Percentiles rank a stretch among this genome's conserved stretches.
Conservation (phyloP, 2,329 filamentous ascomycete genomes). For the Paecilomyces variotii region DNA sequence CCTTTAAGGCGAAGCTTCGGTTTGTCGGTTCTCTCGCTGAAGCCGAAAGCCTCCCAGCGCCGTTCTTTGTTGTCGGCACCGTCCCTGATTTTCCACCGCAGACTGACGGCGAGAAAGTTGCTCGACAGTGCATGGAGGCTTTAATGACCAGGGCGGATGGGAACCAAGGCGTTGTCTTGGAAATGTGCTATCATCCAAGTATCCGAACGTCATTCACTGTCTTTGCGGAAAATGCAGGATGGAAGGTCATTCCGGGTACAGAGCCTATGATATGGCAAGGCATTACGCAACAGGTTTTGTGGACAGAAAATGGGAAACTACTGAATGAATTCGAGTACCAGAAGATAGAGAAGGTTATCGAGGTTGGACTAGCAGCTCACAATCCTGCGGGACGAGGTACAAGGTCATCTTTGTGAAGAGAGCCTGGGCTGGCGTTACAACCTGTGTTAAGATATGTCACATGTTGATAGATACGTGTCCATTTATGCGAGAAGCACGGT, state of each 20-base stretch:
- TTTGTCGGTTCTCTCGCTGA: slow-evolving; percentile 6
- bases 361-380: not conserved
- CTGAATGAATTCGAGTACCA: not conserved
- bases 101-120: slow-evolving; percentile 8
- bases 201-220: slow-evolving; percentile 9
- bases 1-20: slow-evolving; percentile 6
- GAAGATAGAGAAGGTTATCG: not conserved
- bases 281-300: slow-evolving; percentile 15
- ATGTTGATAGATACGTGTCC: not conserved
- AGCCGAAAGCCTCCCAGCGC: slow-evolving; percentile 3
- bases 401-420: not conserved
- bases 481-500: not conserved
- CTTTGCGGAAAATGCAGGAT: slow-evolving; percentile 9
- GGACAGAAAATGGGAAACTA: slow-evolving; percentile 9
- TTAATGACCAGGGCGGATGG: not conserved
- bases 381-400: not conserved
- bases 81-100: slow-evolving; percentile 12
- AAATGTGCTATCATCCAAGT: slow-evolving; percentile 19
- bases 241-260: slow-evolving; percentile 12
- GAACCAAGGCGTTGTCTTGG: slow-evolving; percentile 12
- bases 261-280: slow-evolving; percentile 13
- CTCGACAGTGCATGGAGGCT: not conserved
- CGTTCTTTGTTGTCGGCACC: slow-evolving; percentile 13
- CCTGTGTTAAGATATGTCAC: not conserved
- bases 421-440: not conserved